Evolutionary conservation across 73 alveolate species (phyloP).

Genomic region (Paramecium primaurelia): DNA sequence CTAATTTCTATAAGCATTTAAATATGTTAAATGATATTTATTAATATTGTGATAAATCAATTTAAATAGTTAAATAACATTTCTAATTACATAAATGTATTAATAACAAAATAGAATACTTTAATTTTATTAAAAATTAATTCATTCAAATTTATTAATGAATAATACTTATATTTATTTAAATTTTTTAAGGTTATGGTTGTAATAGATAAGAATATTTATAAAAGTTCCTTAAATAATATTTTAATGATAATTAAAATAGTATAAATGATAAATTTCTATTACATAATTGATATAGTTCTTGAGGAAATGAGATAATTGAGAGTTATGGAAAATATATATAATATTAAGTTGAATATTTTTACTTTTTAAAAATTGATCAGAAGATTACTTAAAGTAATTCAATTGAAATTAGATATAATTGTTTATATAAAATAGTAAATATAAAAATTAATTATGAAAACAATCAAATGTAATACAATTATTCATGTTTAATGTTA

Average conservation of each 20-base stretch:
- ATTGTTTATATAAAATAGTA: background rate
- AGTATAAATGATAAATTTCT: background rate
- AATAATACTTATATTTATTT: background rate
- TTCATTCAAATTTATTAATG: background rate
- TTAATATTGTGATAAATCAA: background rate
- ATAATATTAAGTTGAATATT: too few relatives aligned
- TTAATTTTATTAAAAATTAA: background rate
- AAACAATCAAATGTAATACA: background rate
- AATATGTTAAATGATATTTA: background rate
- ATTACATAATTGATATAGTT: too few relatives aligned
- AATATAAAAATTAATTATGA: background rate
- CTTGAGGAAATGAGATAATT: too few relatives aligned
- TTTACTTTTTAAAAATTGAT: too few relatives aligned
- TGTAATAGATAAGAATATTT: background rate
- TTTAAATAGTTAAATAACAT: background rate
- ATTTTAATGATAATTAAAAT: background rate
- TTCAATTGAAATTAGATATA: background rate
- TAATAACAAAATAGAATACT: background rate
- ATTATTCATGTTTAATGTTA: background rate
- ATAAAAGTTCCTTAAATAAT: background rate
- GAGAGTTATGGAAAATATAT: too few relatives aligned
- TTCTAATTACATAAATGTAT: background rate
- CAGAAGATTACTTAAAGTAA: too few relatives aligned
- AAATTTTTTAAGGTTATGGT: constrained; percentile 34
- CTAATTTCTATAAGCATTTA: too few relatives aligned